Evolutionary conservation across 1,284 basidiomycete genomes (phyloP).

Genomic region (Ganoderma lucidum): DNA sequence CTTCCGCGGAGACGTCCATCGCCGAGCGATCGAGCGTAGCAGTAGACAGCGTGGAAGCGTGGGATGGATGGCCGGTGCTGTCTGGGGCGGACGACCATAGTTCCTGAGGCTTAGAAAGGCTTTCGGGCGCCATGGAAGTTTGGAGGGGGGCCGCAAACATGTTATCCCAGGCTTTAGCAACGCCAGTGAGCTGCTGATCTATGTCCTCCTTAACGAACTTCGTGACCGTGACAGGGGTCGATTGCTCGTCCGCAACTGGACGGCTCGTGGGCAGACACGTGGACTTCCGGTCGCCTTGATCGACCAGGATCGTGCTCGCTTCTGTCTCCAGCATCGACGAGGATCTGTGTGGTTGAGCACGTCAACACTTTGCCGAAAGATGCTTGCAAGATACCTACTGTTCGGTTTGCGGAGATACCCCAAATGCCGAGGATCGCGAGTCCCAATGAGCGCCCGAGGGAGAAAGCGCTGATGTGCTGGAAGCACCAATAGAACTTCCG

Average conservation of each 20-base stretch:
- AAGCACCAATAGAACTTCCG: no score
- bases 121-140: neutral
- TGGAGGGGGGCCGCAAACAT: neutral
- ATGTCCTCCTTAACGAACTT: neutral
- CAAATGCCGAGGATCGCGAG: neutral
- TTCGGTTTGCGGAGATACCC: neutral
- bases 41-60: neutral
- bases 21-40: neutral
- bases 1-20: neutral
- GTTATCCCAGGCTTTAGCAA: neutral
- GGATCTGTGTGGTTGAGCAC: neutral
- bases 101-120: neutral
- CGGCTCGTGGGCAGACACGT: neutral
- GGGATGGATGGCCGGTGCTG: neutral
- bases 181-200: neutral
- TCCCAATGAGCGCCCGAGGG: neutral
- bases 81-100: neutral
- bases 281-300: neutral
- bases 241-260: neutral
- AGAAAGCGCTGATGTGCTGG: neutral
- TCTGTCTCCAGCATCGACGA: neutral
- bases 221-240: neutral
- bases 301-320: neutral
- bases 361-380: neutral
- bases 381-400: neutral